Evolutionary conservation across 1,139 yeast species (phyloP).

Genomic region (Blastobotrys indianensis): DNA sequence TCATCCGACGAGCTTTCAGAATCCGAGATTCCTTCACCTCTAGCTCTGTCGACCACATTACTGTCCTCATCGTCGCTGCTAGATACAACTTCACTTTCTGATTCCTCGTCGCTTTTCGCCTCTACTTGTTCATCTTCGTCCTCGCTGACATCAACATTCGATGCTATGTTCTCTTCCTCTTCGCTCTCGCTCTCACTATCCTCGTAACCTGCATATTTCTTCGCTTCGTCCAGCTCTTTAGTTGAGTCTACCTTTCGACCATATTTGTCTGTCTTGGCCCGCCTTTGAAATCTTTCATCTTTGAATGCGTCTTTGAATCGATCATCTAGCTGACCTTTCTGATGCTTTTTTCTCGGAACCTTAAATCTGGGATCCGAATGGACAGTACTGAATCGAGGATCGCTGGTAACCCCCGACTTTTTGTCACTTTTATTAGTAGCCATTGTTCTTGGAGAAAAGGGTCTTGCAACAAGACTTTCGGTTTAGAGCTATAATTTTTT

Average conservation of each 20-base stretch:
- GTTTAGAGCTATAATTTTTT: neutral
- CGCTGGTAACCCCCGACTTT: constrained; percentile 43
- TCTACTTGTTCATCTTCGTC: constrained; percentile 28
- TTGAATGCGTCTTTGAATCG: constrained; percentile 62
- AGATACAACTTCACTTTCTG: constrained; percentile 6
- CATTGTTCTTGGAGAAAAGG: too few species aligned
- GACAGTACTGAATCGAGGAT: constrained; percentile 71
- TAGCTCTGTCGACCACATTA: constrained; percentile 17
- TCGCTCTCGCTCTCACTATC: constrained; percentile 21
- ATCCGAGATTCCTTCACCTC: constrained; percentile 17
- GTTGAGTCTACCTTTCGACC: constrained; percentile 62
- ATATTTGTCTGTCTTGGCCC: constrained; percentile 71
- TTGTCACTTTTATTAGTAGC: constrained; percentile 4
- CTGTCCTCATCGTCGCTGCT: constrained; percentile 15
- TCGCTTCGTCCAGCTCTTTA: constrained; percentile 46
- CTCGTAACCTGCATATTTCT: constrained; percentile 52
- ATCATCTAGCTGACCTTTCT: constrained; percentile 76
- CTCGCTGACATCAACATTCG: constrained; percentile 19
- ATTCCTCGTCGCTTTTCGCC: constrained; percentile 18
- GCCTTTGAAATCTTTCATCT: constrained; percentile 58
- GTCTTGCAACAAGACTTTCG: too few species aligned
- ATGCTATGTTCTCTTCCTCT: constrained; percentile 28
- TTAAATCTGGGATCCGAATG: constrained; percentile 87
- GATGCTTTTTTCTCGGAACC: constrained; percentile 60
- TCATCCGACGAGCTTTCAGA: constrained; percentile 30